Base-by-base conservation (phyloP, 140 eudicot species). In the Senecio squalidus region DNA sequence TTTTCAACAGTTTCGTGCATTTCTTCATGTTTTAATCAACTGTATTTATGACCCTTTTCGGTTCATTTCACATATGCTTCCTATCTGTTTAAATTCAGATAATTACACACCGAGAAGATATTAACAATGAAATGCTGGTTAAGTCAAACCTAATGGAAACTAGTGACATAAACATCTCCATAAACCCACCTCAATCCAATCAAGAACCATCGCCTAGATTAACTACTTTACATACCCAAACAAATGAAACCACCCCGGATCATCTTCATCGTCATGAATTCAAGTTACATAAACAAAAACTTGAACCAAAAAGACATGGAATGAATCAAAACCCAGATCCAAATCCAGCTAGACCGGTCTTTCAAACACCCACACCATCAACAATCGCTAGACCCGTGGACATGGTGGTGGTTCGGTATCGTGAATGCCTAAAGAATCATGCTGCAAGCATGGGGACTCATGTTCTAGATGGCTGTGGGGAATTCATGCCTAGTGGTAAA, bases 381-480 rank as follows among this genome's bases (percentile, higher is more conserved):
- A 43, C 45, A 40, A 50, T 44, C 6, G 9, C 43, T 27, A 31
- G 65, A 56, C 18, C 15, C 5, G 29, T 41, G 17, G 22, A 66
- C 1, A 22, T 49, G n/a, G 55, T 28, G 48, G 41, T 60, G 54
- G 64, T 74, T 17, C 71, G 60, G 7, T 82, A 88, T 15, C 61
- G 76, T 4, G 96, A 82, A 68, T 88, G 96, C 63, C 73, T 67
- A 23, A 88, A 71, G 58, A 88, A 84, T 44, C 91, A 88, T 43
- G 91, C 88, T 2, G 94, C 90, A 2, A 78, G 65, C 71, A 74
- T 61, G 63, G 94, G 94, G 0, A 67, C 79, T 15, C 84, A 84
- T 55, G 85, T 77, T 2, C 62, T 84, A 0, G 96, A 88, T 31
- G 96, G 96, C 13, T 88, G 96, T 28, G 88, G 96, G 22, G 96